Percentiles rank a stretch among this genome's conserved stretches.
Conservation (phyloP, 306 rosid genomes). For the Cicer judaicum region DNA sequence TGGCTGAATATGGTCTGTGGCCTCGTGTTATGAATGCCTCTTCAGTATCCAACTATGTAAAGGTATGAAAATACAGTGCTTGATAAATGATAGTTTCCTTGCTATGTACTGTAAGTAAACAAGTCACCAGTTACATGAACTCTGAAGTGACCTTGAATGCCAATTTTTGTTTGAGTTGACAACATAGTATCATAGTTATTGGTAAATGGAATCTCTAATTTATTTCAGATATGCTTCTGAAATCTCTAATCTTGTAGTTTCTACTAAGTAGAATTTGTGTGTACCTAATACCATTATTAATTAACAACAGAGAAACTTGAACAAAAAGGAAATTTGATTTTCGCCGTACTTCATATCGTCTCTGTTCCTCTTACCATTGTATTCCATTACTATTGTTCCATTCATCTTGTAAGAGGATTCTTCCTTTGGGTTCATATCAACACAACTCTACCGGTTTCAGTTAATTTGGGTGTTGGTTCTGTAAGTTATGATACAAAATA, state of each 20-base stretch:
- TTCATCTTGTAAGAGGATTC: too few species aligned
- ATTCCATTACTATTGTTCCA: too few species aligned
- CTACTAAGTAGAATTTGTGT: not conserved
- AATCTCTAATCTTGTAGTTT: too few species aligned
- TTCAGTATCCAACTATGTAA: slow-evolving; percentile 71
- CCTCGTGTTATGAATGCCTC: slow-evolving; percentile 87
- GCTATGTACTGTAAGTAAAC: slow-evolving; percentile 15
- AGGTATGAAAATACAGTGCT: slow-evolving; percentile 58
- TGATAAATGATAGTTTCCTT: slow-evolving; percentile 37
- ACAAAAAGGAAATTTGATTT: not conserved
- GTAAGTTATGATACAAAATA: too few species aligned
- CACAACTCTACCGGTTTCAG: too few species aligned
- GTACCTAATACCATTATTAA: not conserved
- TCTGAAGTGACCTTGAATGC: slow-evolving; percentile 34
- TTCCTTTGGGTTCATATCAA: too few species aligned
- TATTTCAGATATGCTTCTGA: not conserved
- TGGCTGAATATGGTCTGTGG: slow-evolving; percentile 79
- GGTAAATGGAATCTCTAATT: not conserved
- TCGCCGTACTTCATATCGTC: not conserved
- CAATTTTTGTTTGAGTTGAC: slow-evolving; percentile 15
- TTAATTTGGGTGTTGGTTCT: too few species aligned
- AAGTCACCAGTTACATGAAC: slow-evolving; percentile 23
- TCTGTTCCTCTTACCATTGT: too few species aligned
- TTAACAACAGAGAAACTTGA: not conserved
- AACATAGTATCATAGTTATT: slow-evolving; percentile 1